Evolutionary conservation across 176 grass and related monocot genomes (phyloP).

Genomic region (Puccinellia tenuiflora): DNA sequence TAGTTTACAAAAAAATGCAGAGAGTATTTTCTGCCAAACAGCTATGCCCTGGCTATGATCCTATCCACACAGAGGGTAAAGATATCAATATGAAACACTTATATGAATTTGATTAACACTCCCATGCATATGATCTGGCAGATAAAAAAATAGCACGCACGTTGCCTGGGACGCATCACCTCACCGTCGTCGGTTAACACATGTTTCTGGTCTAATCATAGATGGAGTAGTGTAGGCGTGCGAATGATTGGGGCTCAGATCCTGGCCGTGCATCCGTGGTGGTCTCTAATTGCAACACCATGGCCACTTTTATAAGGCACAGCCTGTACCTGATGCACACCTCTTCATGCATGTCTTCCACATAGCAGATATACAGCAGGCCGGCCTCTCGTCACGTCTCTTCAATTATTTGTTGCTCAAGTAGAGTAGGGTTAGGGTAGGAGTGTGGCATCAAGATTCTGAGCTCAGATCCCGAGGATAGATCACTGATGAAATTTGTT

Average conservation of each 20-base stretch:
- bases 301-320: not conserved
- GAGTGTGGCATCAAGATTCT: conserved; percentile 11
- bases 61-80: not conserved
- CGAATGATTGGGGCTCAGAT: conserved; percentile 23
- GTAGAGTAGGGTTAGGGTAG: not conserved
- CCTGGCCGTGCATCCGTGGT: conserved; percentile 28
- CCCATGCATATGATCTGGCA: not conserved
- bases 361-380: not conserved
- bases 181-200: not conserved
- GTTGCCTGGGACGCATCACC: not conserved
- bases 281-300: conserved; percentile 21
- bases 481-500: not conserved
- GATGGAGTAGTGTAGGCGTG: not conserved
- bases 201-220: not conserved
- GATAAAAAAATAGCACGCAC: not conserved
- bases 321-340: conserved; percentile 6
- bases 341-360: conserved; percentile 32
- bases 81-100: not conserved
- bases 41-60: not conserved
- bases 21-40: conserved; percentile 26
- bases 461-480: not conserved
- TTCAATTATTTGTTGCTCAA: conserved; percentile 16
- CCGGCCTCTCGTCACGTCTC: not conserved
- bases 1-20: not conserved
- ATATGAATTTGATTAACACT: not conserved